Evolutionary conservation across 2,329 filamentous ascomycete species (phyloP), one percentile per base, ranked within the genome.

Genomic region (Trichoderma sp.): DNA sequence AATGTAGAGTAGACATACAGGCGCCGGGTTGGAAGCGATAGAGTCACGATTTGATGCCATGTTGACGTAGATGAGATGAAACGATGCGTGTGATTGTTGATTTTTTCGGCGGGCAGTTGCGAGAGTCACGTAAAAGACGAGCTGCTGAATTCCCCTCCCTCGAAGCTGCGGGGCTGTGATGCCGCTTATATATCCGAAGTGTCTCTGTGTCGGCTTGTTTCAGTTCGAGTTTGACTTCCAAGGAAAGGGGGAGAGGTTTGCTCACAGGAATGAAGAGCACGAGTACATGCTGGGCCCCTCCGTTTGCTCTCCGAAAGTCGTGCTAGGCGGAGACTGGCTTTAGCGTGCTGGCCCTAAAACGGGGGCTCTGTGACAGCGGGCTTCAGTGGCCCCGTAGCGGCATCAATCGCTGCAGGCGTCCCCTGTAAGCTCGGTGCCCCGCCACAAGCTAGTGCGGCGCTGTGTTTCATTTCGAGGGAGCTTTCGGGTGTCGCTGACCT

Each of bases 31-130:
- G 2, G 75, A 75, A 12, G 66, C 66, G 66, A 68, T 38, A 16
- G 75, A 76, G 21, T 76, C 75, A 21, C 75, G 75, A n/a, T 76
- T 76, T n/a, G 71, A 74, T 29, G 75, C 69, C 75, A 76, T 76
- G 31, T 60, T 60, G 41, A 18, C 41, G 41, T n/a, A 27, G 50
- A 56, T 18, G n/a, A 27, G 41, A 18, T 21, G 27, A 33, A 9
- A 18, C 3, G 38, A 35, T 50, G 68, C 27, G 35, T 21, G 38
- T 16, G 71, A 73, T 53, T 14, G n/a, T 27, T 60, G 29, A 11
- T 29, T 64, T 16, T 35, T 38, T 56, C 11, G 21, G 31, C 29
- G 29, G 31, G 60, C 41, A 35, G 31, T 64, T 9, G 38, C 60
- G 59, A 29, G 29, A 38, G 29, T 27, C 21, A 29, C 9, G 16